Evolutionary conservation across 106 monocot genomes (phyloP).

Genomic region (Agapanthus africanus): DNA sequence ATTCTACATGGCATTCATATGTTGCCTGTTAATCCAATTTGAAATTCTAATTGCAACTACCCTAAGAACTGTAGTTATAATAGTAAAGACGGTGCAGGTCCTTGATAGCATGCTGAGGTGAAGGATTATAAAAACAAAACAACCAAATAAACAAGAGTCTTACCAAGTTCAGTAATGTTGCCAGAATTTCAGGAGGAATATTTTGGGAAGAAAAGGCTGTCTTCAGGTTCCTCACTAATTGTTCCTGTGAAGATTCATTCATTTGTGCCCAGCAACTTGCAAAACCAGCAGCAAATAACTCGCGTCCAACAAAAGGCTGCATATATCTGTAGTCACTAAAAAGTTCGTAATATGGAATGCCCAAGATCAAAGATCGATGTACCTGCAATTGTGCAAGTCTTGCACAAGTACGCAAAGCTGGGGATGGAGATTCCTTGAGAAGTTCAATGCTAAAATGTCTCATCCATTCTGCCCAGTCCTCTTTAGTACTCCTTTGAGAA

Average conservation of each 20-base stretch:
- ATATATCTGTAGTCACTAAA: conserved; percentile 18
- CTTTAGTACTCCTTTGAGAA: conserved; percentile 94
- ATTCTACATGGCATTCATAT: no score
- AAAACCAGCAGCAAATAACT: conserved; percentile 98
- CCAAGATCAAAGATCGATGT: conserved; percentile 6
- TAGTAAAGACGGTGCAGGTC: background rate
- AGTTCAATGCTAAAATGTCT: conserved; percentile 99
- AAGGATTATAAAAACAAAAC: background rate
- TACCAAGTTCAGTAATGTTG: conserved; percentile 90
- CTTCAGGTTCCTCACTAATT: conserved; percentile 88
- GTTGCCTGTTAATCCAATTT: no score
- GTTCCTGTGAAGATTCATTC: conserved; percentile 88
- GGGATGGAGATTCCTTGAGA: conserved; percentile 95
- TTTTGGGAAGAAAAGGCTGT: conserved; percentile 96
- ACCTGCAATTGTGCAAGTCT: conserved; percentile 98
- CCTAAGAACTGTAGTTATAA: no score
- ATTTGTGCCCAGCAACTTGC: conserved; percentile 98
- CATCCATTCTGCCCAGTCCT: conserved; percentile 99
- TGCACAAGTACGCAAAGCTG: conserved; percentile 91
- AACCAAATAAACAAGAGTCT: no score
- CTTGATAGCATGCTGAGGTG: background rate
- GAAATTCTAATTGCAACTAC: no score
- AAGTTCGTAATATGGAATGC: background rate
- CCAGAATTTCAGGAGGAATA: conserved; percentile 98
- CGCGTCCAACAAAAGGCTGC: conserved; percentile 95